A percentile compares a stretch with the other conserved stretches of the same genome.
phyloP scores from a whole-genome alignment of 2,329 filamentous ascomycete species.

The Escovopsis sp. region DNA sequence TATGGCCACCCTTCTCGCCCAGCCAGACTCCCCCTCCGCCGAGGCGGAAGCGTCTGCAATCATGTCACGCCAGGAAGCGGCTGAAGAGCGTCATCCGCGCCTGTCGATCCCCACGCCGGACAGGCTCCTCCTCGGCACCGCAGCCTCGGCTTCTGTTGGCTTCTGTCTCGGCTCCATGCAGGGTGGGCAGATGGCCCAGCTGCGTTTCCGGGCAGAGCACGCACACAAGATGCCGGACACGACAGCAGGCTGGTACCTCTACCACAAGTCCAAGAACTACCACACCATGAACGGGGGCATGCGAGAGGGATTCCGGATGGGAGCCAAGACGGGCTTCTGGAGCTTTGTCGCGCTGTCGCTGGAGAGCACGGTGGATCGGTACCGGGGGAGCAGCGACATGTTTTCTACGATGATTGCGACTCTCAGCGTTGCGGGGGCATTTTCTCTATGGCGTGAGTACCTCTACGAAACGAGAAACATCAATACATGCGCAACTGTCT shows the following conservation, averaged over 20 bases:
- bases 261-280: conserved; percentile 97
- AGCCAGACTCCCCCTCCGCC: neutral
- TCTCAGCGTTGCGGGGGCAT: conserved; percentile 69
- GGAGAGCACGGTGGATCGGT: conserved; percentile 62
- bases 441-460: conserved; percentile 69
- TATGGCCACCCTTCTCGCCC: too few species aligned
- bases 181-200: conserved; percentile 57
- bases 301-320: conserved; percentile 65
- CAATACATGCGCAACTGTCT: too few species aligned
- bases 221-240: conserved; percentile 80
- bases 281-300: conserved; percentile 64
- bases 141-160: conserved; percentile 52
- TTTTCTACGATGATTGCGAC: conserved; percentile 71
- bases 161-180: conserved; percentile 56
- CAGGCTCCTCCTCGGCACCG: conserved; percentile 51
- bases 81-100: conserved; percentile 24
- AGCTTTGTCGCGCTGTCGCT: conserved; percentile 61
- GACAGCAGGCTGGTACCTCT: conserved; percentile 88
- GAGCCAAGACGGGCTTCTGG: conserved; percentile 54
- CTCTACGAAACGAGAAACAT: neutral
- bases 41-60: neutral
- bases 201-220: conserved; percentile 90
- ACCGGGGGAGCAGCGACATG: conserved; percentile 56
- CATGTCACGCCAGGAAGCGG: neutral
- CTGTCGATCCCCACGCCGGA: conserved; percentile 48